A percentile compares a stretch with the other conserved stretches of the same genome.
Conservation (phyloP, 2,329 filamentous ascomycete species). For the Stagonosporopsis cucurbitacearum region DNA sequence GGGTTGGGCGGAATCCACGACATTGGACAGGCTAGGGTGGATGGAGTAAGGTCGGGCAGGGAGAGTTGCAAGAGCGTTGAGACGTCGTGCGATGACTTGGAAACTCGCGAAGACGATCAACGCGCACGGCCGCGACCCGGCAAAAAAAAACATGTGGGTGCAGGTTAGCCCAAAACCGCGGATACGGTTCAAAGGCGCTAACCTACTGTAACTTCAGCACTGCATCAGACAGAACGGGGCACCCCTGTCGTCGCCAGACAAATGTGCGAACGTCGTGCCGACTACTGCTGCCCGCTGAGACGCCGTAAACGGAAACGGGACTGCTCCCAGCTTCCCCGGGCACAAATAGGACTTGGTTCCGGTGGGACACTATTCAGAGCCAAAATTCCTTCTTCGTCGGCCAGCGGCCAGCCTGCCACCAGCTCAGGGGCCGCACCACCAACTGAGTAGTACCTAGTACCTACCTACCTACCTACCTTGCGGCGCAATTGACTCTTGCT, state of each 20-base stretch:
- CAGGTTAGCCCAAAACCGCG: constrained; percentile 34
- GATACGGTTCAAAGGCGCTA: constrained; percentile 35
- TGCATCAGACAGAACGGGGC: constrained; percentile 19
- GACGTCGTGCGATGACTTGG: constrained; percentile 41
- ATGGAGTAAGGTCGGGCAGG: constrained; percentile 42
- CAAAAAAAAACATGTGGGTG: constrained; percentile 35
- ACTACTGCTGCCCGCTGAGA: constrained; percentile 30
- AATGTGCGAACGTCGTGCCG: constrained; percentile 37
- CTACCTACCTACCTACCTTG: constrained; percentile 16
- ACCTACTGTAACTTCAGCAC: constrained; percentile 15
- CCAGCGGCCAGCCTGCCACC: constrained; percentile 8
- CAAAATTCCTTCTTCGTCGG: constrained; percentile 9
- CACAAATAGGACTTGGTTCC: constrained; percentile 36
- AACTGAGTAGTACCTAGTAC: too few relatives aligned
- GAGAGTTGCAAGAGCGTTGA: constrained; percentile 44
- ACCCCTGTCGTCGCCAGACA: constrained; percentile 22
- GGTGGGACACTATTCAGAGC: constrained; percentile 22
- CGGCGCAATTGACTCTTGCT: constrained; percentile 23
- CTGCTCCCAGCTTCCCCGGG: constrained; percentile 39
- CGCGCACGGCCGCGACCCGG: constrained; percentile 33
- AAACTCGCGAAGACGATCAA: constrained; percentile 44
- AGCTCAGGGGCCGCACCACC: constrained; percentile 32
- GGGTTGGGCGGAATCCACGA: constrained; percentile 45
- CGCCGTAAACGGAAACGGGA: constrained; percentile 37
- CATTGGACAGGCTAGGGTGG: constrained; percentile 42